These are phyloP conservation scores for Amanita fuliginea DNA, from an alignment of 768 basidiomycete genomes.

Conservation along the genomic window DNA sequence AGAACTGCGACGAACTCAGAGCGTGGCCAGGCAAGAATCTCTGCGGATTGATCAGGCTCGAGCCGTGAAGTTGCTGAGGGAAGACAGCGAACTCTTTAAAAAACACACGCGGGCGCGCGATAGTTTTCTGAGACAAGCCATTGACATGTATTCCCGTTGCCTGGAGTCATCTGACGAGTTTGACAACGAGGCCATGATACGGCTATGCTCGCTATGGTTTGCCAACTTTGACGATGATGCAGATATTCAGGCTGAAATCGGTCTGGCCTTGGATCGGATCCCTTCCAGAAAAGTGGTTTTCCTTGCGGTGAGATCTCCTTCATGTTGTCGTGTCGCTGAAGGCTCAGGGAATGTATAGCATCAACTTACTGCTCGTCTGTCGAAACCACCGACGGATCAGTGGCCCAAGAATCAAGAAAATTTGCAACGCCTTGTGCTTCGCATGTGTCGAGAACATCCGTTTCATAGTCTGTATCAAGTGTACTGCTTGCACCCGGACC, in stretches of 20 bases:
- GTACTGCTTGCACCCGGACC: slow-evolving; percentile 49
- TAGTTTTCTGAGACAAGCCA: slow-evolving; percentile 60
- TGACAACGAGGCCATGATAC: slow-evolving; percentile 70
- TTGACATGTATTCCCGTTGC: slow-evolving; percentile 79
- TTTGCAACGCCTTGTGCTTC: slow-evolving; percentile 53
- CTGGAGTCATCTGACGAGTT: slow-evolving; percentile 58
- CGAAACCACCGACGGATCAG: slow-evolving; percentile 24
- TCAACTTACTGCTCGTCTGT: slow-evolving; percentile 87
- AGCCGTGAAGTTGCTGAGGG: slow-evolving; percentile 25
- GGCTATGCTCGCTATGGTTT: slow-evolving; percentile 88
- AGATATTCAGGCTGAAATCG: slow-evolving; percentile 29
- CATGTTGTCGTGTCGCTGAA: neutral
- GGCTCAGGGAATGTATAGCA: slow-evolving; percentile 29
- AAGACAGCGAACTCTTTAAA: slow-evolving; percentile 37
- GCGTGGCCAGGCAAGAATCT: slow-evolving; percentile 8
- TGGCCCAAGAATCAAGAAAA: slow-evolving; percentile 37
- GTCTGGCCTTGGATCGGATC: slow-evolving; percentile 39
- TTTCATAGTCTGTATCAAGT: slow-evolving; percentile 92
- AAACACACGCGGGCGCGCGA: slow-evolving; percentile 46
- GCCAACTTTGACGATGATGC: slow-evolving; percentile 63
- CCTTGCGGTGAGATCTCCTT: slow-evolving; percentile 42
- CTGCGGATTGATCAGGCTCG: slow-evolving; percentile 16
- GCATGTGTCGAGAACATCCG: slow-evolving; percentile 84
- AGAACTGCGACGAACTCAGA: slow-evolving; percentile 16
- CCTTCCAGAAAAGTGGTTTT: slow-evolving; percentile 88